Evolutionary conservation across 257 asterid genomes (phyloP).

Genomic region (Orobanche coerulescens): DNA sequence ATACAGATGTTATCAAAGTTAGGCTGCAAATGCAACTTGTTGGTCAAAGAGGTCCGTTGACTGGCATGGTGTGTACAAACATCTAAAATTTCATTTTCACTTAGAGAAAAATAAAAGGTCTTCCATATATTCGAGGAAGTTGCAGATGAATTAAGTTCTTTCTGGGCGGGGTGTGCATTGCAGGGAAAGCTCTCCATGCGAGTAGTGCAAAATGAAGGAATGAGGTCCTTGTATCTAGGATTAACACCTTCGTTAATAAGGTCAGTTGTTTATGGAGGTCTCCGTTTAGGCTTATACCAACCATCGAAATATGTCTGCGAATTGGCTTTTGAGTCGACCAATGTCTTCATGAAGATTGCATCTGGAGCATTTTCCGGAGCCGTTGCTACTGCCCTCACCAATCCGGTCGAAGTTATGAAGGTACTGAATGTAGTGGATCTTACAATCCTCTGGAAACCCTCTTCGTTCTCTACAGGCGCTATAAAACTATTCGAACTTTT

Average conservation of each 20-base stretch:
- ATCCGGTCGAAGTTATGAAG: conserved; percentile 88
- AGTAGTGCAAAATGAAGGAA: conserved; percentile 66
- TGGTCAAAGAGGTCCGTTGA: conserved; percentile 86
- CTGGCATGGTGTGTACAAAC: conserved; percentile 65
- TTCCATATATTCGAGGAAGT: background rate
- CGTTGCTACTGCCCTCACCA: conserved; percentile 87
- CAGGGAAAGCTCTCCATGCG: conserved; percentile 77
- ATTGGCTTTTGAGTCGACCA: conserved; percentile 98
- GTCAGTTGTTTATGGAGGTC: conserved; percentile 99
- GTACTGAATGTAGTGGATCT: conserved; percentile 32
- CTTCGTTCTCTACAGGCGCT: no score
- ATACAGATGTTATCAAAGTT: conserved; percentile 91
- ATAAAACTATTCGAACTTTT: conserved; percentile 26
- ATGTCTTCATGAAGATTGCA: conserved; percentile 90
- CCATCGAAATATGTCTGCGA: conserved; percentile 92
- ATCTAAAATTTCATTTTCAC: background rate
- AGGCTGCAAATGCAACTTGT: conserved; percentile 99
- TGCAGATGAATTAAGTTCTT: conserved; percentile 15
- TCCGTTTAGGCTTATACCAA: conserved; percentile 97
- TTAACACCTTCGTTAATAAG: conserved; percentile 83
- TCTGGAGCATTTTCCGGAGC: conserved; percentile 98
- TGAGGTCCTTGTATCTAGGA: conserved; percentile 79
- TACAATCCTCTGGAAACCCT: conserved; percentile 4
- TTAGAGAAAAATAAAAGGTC: background rate
- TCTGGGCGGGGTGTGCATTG: conserved; percentile 16